Evolutionary conservation across 2,329 filamentous ascomycete species (phyloP).

Genomic region (Talaromyces verruculosus): DNA sequence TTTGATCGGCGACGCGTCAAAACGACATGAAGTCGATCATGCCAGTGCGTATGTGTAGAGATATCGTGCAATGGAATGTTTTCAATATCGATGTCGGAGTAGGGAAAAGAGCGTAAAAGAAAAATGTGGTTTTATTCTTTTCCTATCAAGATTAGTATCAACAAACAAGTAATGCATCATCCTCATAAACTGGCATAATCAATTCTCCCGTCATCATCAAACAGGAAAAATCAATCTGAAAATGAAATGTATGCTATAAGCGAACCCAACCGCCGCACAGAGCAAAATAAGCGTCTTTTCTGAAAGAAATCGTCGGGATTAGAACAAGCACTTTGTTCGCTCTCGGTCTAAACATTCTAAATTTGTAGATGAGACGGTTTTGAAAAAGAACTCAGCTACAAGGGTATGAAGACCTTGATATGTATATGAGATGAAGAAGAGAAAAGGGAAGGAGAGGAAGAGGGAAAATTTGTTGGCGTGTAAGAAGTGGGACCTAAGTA

Average conservation of each 20-base stretch:
- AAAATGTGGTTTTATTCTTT: background rate
- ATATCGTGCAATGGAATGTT: conserved; percentile 7
- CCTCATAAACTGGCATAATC: background rate
- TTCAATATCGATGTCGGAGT: background rate
- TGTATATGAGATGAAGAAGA: conserved; percentile 31
- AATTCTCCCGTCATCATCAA: background rate
- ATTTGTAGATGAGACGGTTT: conserved; percentile 44
- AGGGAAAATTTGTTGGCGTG: background rate
- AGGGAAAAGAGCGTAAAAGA: background rate
- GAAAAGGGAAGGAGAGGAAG: conserved; percentile 22
- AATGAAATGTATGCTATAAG: conserved; percentile 44
- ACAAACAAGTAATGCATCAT: background rate
- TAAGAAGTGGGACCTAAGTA: too few species aligned
- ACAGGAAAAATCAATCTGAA: background rate
- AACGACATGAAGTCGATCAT: too few species aligned
- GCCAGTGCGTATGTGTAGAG: too few species aligned
- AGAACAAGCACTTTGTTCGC: conserved; percentile 42
- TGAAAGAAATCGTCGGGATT: conserved; percentile 42
- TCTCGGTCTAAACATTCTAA: conserved; percentile 45
- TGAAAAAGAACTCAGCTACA: conserved; percentile 34
- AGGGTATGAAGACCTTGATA: conserved; percentile 48
- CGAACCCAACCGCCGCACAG: conserved; percentile 44
- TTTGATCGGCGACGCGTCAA: too few species aligned
- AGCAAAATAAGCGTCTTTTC: conserved; percentile 12
- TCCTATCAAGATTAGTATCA: conserved; percentile 4